These are phyloP conservation scores for Calocybe gangraenosa DNA, from an alignment of 768 basidiomycete genomes.

Conservation along the genomic window DNA sequence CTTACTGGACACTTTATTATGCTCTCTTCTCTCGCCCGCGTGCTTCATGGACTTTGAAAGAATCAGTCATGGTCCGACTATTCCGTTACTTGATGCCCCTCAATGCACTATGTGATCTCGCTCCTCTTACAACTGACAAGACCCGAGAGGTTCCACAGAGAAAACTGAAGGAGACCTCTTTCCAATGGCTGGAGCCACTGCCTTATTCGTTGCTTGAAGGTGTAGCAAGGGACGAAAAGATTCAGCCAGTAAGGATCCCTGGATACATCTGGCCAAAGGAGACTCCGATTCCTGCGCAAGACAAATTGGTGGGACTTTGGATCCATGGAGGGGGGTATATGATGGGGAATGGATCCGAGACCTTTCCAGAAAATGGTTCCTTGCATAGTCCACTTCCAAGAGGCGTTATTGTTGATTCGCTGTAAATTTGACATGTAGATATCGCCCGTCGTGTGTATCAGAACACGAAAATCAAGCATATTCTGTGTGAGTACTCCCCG, in stretches of 20 bases:
- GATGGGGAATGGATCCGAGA: conserved; percentile 23
- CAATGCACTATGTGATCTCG: conserved; percentile 12
- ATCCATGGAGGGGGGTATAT: conserved; percentile 25
- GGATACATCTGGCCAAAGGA: conserved; percentile 23
- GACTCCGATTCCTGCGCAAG: not conserved
- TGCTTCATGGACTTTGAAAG: conserved; percentile 18
- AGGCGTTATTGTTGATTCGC: not conserved
- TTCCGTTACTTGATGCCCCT: conserved; percentile 20
- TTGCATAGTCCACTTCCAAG: not conserved
- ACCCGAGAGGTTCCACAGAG: conserved; percentile 16
- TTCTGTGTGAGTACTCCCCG: not conserved
- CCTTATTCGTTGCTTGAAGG: conserved; percentile 11
- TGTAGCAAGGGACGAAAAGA: conserved; percentile 14
- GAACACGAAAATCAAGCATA: conserved; percentile 1
- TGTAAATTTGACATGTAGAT: not conserved
- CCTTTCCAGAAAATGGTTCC: conserved; percentile 6
- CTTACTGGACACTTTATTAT: conserved; percentile 16
- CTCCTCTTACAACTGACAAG: conserved; percentile 14
- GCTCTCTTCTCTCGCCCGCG: conserved; percentile 15
- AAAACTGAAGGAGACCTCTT: conserved; percentile 19
- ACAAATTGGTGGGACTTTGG: conserved; percentile 19
- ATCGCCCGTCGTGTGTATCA: not conserved
- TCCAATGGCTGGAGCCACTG: conserved; percentile 19
- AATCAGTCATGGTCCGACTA: conserved; percentile 17
- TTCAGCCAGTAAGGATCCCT: conserved; percentile 17